These are phyloP conservation scores for Botrytis galanthina DNA, from an alignment of 2,329 filamentous ascomycete genomes.

Conservation along the genomic window DNA sequence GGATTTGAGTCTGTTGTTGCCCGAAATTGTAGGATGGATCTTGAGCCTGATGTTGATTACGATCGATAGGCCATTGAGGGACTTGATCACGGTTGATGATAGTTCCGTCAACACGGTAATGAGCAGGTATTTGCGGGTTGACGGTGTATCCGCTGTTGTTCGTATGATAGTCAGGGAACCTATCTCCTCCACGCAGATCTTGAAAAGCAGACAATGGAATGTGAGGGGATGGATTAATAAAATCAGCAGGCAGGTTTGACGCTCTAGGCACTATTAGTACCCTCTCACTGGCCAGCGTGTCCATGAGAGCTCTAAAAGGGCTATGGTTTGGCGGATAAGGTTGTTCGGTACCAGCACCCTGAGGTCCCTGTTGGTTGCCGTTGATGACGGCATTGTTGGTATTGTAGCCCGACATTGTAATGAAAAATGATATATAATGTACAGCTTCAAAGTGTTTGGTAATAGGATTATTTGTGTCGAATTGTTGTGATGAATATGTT, in stretches of 20 bases:
- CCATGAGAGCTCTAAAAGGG: fast-evolving
- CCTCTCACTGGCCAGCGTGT: too few species aligned
- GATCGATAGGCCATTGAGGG: neutral
- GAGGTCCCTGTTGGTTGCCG: neutral
- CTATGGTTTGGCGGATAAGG: too few species aligned
- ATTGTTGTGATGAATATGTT: neutral
- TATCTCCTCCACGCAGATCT: neutral
- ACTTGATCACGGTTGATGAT: neutral
- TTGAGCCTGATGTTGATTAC: neutral
- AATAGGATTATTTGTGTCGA: neutral
- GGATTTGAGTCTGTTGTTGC: neutral
- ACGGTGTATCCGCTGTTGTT: neutral
- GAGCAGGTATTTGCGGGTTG: neutral
- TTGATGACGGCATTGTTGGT: neutral
- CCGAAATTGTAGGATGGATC: neutral
- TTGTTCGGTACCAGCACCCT: fast-evolving
- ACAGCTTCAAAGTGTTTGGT: neutral
- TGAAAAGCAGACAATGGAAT: neutral
- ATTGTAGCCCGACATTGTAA: neutral
- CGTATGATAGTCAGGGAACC: neutral
- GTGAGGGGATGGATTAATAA: neutral
- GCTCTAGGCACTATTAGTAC: fast-evolving
- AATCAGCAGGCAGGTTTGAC: neutral
- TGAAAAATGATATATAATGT: neutral
- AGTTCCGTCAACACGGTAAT: fast-evolving